Percentiles rank a stretch among this genome's conserved stretches.
Conservation (phyloP, 106 monocot species). For the Phalaenopsis equestris region DNA sequence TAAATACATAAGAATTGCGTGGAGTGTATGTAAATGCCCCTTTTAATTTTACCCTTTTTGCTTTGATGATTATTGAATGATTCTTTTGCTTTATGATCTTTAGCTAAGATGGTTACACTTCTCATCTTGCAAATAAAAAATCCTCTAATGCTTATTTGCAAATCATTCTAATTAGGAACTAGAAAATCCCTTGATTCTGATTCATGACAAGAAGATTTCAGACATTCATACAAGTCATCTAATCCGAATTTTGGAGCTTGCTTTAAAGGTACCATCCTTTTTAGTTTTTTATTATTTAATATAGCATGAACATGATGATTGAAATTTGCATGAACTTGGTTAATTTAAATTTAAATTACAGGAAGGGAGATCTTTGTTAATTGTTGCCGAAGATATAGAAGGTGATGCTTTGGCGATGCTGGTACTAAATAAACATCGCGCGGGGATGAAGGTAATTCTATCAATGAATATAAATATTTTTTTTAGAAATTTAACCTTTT, state of each 20-base stretch:
- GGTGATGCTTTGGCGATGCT: constrained; percentile 67
- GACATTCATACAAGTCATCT: constrained; percentile 41
- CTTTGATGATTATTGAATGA: background rate
- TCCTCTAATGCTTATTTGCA: background rate
- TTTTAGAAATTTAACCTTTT: too few species aligned
- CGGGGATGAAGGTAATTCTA: constrained; percentile 64
- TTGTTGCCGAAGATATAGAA: constrained; percentile 86
- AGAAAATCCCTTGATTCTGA: constrained; percentile 77
- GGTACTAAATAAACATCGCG: constrained; percentile 76
- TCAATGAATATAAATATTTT: background rate
- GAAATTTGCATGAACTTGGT: background rate
- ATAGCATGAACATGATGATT: background rate
- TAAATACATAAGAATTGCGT: too few species aligned
- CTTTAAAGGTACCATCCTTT: constrained; percentile 33
- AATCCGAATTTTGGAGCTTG: constrained; percentile 58
- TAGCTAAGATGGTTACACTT: background rate
- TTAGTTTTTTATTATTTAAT: background rate
- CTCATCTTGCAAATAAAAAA: constrained; percentile 2
- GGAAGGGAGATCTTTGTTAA: constrained; percentile 69
- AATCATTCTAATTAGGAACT: constrained; percentile 49
- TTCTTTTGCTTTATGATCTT: background rate
- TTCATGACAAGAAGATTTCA: constrained; percentile 84
- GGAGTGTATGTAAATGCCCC: too few species aligned
- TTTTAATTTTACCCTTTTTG: background rate
- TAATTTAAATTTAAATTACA: constrained; percentile 15